phyloP scores from a whole-genome alignment of 306 rosid species.

The Prunus fruticosa region DNA sequence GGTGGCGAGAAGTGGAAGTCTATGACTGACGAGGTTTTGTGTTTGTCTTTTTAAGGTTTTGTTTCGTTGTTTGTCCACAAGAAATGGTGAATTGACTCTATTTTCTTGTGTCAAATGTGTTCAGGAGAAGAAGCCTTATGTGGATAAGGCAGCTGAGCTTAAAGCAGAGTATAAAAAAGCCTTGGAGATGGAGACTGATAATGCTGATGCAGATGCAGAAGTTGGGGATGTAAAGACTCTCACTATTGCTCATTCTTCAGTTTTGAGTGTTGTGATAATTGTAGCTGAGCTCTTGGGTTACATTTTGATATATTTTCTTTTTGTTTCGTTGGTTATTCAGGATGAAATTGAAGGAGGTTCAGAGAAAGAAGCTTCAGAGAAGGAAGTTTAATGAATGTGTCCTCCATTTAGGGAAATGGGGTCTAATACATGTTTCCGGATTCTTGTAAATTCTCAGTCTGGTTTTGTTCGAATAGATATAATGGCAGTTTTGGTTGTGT shows the following conservation, averaged over 20 bases:
- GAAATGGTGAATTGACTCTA: background rate
- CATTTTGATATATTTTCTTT: background rate
- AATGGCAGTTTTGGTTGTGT: background rate
- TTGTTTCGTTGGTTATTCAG: conserved; percentile 18
- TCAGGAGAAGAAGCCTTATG: conserved; percentile 78
- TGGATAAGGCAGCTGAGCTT: conserved; percentile 69
- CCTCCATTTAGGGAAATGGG: conserved; percentile 23
- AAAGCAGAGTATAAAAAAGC: conserved; percentile 65
- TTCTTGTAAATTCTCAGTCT: conserved; percentile 25
- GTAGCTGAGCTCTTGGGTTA: background rate
- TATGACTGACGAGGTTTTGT: conserved; percentile 61
- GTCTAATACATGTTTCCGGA: background rate
- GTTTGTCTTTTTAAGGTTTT: background rate
- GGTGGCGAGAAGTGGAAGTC: conserved; percentile 85
- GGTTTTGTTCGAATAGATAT: background rate
- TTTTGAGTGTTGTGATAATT: background rate
- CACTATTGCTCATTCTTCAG: background rate
- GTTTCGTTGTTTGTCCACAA: background rate
- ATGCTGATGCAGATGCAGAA: conserved; percentile 27
- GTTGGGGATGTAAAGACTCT: conserved; percentile 42
- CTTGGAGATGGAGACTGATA: conserved; percentile 23
- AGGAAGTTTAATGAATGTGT: conserved; percentile 14
- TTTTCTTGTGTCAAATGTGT: background rate
- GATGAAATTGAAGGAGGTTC: conserved; percentile 37
- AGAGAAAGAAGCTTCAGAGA: conserved; percentile 41